Evolutionary conservation across 2,329 filamentous ascomycete species (phyloP).

Genomic region (Coleophoma crateriformis): DNA sequence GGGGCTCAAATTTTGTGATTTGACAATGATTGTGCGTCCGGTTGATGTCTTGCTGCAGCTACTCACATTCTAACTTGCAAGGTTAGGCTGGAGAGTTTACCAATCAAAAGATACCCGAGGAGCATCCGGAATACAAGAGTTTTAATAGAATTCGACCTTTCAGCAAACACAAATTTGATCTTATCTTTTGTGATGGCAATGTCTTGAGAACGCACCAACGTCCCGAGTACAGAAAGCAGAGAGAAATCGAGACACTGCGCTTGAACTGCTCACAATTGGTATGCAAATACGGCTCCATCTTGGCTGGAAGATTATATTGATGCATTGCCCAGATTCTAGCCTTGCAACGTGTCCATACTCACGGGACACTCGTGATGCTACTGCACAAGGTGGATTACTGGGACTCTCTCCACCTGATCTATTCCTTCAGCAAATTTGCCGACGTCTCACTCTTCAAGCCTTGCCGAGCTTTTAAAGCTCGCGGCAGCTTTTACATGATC

Average conservation of each 20-base stretch:
- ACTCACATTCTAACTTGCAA: too few relatives aligned
- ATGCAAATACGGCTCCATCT: not conserved
- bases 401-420: conserved; percentile 11
- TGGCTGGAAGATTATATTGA: not conserved
- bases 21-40: not conserved
- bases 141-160: conserved; percentile 13
- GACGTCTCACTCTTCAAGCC: conserved; percentile 18
- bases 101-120: conserved; percentile 6
- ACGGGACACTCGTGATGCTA: conserved; percentile 18
- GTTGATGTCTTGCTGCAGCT: too few relatives aligned
- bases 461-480: not conserved
- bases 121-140: conserved; percentile 8
- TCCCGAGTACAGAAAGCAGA: conserved; percentile 3
- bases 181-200: conserved; percentile 21
- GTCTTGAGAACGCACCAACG: conserved; percentile 20
- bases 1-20: not conserved
- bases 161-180: conserved; percentile 14
- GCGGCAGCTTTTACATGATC: conserved; percentile 17
- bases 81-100: conserved; percentile 7
- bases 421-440: conserved; percentile 17
- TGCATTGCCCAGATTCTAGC: conserved; percentile 1
- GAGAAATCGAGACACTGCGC: not conserved
- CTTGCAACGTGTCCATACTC: conserved; percentile 3
- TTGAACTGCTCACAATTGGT: conserved; percentile 3
- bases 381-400: conserved; percentile 18